Percentiles rank a stretch among this genome's conserved stretches.
Evolutionary conservation across 257 asterid species (phyloP).

Genomic region (Jaltomata sinuosa): DNA sequence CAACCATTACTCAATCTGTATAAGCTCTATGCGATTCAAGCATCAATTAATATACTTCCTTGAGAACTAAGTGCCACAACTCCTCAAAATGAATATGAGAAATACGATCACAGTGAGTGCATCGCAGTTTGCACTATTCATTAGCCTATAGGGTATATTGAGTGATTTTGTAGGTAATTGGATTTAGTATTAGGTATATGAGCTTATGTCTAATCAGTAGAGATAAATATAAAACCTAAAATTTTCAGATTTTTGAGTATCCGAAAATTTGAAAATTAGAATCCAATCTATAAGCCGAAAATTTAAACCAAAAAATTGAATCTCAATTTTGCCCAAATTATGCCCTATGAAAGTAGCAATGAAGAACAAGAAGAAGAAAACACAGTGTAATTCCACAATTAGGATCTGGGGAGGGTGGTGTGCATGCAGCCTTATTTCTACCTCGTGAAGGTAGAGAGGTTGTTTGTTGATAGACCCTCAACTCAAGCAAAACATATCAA

Average conservation of each 20-base stretch:
- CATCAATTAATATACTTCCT: background rate
- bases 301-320: too few relatives aligned
- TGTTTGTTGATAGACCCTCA: too few relatives aligned
- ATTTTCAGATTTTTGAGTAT: too few relatives aligned
- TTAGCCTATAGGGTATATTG: background rate
- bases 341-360: too few relatives aligned
- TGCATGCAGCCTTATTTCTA: too few relatives aligned
- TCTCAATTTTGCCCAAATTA: too few relatives aligned
- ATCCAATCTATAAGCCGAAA: background rate
- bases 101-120: background rate
- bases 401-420: too few relatives aligned
- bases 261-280: background rate
- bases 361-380: too few relatives aligned
- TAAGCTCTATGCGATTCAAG: background rate
- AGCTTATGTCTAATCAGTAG: background rate
- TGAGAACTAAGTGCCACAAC: background rate
- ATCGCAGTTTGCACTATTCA: background rate
- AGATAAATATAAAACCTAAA: background rate
- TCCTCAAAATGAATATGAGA: background rate
- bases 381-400: too few relatives aligned
- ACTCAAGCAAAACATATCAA: too few relatives aligned
- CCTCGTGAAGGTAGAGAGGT: too few relatives aligned
- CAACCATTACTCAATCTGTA: background rate
- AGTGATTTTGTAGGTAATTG: background rate
- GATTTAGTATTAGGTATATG: background rate